Evolutionary conservation across 1,284 basidiomycete genomes (phyloP).

Genomic region (Garcileccinum viscosum): DNA sequence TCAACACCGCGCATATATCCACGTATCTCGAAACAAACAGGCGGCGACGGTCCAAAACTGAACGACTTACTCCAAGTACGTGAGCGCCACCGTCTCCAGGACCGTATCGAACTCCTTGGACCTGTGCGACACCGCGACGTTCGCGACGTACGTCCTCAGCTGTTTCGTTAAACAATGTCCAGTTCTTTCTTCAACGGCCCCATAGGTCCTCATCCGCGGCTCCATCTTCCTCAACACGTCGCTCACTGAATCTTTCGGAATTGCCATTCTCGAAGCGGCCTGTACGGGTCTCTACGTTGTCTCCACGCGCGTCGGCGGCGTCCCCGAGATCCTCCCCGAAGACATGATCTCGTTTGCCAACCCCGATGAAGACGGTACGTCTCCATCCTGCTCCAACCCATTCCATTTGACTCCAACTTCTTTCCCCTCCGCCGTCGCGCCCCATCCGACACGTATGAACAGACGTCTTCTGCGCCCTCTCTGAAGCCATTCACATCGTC

Average conservation of each 20-base stretch:
- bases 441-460: no score
- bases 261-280: conserved; percentile 95
- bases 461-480: conserved; percentile 89
- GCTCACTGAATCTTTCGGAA: conserved; percentile 96
- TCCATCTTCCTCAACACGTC: conserved; percentile 96
- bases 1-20: background rate
- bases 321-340: conserved; percentile 92
- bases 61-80: conserved; percentile 96
- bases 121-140: conserved; percentile 84
- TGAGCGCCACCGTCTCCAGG: conserved; percentile 88
- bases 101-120: conserved; percentile 89
- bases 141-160: conserved; percentile 61
- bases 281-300: conserved; percentile 95
- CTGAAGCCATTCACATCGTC: conserved; percentile 80
- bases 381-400: background rate
- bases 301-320: conserved; percentile 91
- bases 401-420: background rate
- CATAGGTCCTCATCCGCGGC: conserved; percentile 80
- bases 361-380: conserved; percentile 79
- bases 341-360: conserved; percentile 95
- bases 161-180: background rate
- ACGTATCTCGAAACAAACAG: conserved; percentile 41
- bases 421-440: no score
- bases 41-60: conserved; percentile 94
- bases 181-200: background rate